Percentiles rank a stretch among this genome's conserved stretches.
Evolutionary conservation across 2,329 filamentous ascomycete species (phyloP).

Genomic region (Chrysoporthe austroafricana): DNA sequence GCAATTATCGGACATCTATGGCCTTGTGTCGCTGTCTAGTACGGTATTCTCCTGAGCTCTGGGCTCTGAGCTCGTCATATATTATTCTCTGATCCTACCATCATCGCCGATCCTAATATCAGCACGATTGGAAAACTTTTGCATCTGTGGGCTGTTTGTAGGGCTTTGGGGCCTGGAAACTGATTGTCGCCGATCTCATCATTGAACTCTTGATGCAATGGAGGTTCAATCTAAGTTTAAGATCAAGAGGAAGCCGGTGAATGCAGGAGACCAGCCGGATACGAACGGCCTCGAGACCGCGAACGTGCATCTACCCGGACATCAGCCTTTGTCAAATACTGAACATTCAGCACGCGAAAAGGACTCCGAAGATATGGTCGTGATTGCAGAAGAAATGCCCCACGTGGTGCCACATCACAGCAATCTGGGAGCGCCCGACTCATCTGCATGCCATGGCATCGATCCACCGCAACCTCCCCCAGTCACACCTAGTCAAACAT

Average conservation of each 20-base stretch:
- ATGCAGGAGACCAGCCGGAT: neutral
- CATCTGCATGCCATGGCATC: neutral
- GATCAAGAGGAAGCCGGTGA: neutral
- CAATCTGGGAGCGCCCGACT: no score
- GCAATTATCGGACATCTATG: neutral
- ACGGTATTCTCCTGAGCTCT: neutral
- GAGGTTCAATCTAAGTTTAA: neutral
- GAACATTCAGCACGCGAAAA: neutral
- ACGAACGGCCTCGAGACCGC: neutral
- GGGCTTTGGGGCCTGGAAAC: neutral
- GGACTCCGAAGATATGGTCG: neutral
- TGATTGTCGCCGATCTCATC: no score
- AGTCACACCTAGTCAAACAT: neutral
- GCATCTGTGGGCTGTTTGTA: neutral
- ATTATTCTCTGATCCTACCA: neutral
- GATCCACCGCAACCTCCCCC: neutral
- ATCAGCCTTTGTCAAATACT: neutral
- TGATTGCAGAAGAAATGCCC: no score
- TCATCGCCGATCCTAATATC: neutral
- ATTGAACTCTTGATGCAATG: neutral
- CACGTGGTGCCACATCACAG: neutral
- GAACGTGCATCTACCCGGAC: neutral
- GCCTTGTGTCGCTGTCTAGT: neutral
- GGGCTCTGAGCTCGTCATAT: neutral
- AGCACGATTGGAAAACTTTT: neutral